Evolutionary conservation across 2,329 filamentous ascomycete species (phyloP).

Genomic region (Cylindrodendrum hubeiense): DNA sequence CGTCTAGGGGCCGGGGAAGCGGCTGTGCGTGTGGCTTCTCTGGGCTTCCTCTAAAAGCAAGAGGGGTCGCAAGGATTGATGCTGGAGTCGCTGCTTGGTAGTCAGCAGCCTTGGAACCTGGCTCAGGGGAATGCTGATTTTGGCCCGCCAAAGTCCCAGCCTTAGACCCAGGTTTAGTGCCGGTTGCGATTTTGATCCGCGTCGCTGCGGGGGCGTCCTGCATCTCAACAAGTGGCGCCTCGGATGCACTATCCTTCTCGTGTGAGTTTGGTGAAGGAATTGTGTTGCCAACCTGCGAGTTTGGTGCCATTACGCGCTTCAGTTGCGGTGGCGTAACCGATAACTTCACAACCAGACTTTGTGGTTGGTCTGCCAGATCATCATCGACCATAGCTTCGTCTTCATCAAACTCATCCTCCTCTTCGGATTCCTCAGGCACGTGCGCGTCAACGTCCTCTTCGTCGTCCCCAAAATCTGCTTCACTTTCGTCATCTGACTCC

Average conservation of each 20-base stretch:
- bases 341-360: conserved; percentile 82
- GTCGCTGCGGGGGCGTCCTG: conserved; percentile 37
- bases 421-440: conserved; percentile 70
- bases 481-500: conserved; percentile 75
- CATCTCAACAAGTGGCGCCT: conserved; percentile 41
- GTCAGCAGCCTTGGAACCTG: conserved; percentile 17
- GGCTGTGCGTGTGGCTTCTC: conserved; percentile 63
- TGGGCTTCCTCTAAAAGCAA: conserved; percentile 73
- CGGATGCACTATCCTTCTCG: conserved; percentile 24
- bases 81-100: conserved; percentile 46
- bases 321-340: conserved; percentile 61
- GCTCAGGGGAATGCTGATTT: conserved; percentile 26
- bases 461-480: conserved; percentile 82
- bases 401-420: conserved; percentile 70
- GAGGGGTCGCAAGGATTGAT: conserved; percentile 55
- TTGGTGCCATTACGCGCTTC: conserved; percentile 45
- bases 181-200: background rate
- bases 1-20: conserved; percentile 47
- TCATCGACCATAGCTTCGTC: conserved; percentile 68
- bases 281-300: conserved; percentile 37
- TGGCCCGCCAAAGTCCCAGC: background rate
- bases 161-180: conserved; percentile 3
- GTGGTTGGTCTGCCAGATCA: conserved; percentile 60
- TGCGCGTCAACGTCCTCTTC: conserved; percentile 78
- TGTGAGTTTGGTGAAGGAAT: conserved; percentile 36